Evolutionary conservation across 2,329 filamentous ascomycete species (phyloP).

Genomic region (Nemania sp.): DNA sequence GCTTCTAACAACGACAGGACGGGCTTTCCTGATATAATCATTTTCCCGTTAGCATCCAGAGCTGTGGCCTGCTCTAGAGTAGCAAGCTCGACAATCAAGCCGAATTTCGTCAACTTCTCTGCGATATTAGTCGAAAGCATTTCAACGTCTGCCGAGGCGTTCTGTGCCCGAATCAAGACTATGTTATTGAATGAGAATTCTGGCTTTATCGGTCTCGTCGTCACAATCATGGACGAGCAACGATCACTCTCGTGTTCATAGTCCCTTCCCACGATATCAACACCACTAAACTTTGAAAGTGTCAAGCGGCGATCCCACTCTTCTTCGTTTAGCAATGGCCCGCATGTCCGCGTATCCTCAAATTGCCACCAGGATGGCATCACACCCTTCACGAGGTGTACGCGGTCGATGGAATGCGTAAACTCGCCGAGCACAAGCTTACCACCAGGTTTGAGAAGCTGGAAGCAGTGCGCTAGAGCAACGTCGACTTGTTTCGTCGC

Average conservation of each 20-base stretch:
- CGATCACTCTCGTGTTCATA: neutral
- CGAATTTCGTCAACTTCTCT: neutral
- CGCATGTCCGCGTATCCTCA: constrained; percentile 1
- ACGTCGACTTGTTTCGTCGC: neutral
- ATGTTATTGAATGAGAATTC: neutral
- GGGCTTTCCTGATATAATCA: neutral
- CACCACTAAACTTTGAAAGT: neutral
- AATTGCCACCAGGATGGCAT: neutral
- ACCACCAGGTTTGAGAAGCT: neutral
- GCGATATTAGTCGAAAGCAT: neutral
- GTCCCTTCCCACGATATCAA: constrained; percentile 1
- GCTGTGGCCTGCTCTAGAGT: neutral
- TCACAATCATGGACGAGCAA: constrained; percentile 2
- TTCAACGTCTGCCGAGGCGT: neutral
- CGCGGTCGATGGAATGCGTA: neutral
- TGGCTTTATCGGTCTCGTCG: neutral
- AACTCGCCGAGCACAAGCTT: neutral
- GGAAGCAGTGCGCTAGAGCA: neutral
- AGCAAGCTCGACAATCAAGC: neutral
- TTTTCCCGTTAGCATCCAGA: neutral
- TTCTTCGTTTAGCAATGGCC: neutral
- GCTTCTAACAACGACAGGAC: constrained; percentile 2
- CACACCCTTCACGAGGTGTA: neutral
- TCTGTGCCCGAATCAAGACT: neutral
- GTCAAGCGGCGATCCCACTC: constrained; percentile 1